Conservation (phyloP, 2,329 filamentous ascomycete genomes). For the Xylariaceae sp. region DNA sequence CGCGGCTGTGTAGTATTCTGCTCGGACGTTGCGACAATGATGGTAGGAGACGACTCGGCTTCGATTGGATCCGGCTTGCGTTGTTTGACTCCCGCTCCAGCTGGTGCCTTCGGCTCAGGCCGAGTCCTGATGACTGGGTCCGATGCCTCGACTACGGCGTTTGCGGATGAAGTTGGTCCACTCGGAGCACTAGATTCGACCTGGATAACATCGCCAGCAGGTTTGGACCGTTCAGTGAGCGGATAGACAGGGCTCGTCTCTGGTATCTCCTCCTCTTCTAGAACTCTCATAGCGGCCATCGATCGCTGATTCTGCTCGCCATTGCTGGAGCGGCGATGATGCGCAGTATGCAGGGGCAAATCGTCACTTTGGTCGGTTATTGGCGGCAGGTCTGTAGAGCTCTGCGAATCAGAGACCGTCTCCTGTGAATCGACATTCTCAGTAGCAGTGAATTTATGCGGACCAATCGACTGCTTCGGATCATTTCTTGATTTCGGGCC, state of each 20-base stretch:
- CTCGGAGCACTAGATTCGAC: conserved; percentile 22
- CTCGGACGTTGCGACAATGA: conserved; percentile 25
- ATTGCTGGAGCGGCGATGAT: not conserved
- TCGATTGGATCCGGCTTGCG: conserved; percentile 3
- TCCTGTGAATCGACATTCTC: conserved; percentile 28
- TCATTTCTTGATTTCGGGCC: conserved; percentile 1
- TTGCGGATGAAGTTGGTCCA: conserved; percentile 18
- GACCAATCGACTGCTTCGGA: conserved; percentile 17
- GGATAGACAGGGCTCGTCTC: conserved; percentile 31
- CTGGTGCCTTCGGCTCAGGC: not conserved
- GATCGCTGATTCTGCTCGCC: conserved; percentile 10
- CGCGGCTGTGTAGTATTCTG: conserved; percentile 20
- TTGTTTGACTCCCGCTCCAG: not conserved
- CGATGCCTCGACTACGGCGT: conserved; percentile 12
- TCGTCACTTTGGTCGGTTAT: not conserved
- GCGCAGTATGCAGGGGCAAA: not conserved
- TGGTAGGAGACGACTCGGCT: conserved; percentile 22
- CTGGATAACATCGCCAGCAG: conserved; percentile 21
- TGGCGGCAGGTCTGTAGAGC: conserved; percentile 12
- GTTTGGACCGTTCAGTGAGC: conserved; percentile 22
- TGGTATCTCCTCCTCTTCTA: conserved; percentile 29
- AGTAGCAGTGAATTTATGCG: conserved; percentile 15
- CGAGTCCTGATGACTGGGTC: conserved; percentile 1
- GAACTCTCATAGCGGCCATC: conserved; percentile 6
- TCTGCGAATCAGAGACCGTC: conserved; percentile 32